Percentiles rank a stretch among this genome's conserved stretches.
Evolutionary conservation across 2,329 filamentous ascomycete species (phyloP).

Genomic region (Ophiocordyceps polyrhachis-furcata): DNA sequence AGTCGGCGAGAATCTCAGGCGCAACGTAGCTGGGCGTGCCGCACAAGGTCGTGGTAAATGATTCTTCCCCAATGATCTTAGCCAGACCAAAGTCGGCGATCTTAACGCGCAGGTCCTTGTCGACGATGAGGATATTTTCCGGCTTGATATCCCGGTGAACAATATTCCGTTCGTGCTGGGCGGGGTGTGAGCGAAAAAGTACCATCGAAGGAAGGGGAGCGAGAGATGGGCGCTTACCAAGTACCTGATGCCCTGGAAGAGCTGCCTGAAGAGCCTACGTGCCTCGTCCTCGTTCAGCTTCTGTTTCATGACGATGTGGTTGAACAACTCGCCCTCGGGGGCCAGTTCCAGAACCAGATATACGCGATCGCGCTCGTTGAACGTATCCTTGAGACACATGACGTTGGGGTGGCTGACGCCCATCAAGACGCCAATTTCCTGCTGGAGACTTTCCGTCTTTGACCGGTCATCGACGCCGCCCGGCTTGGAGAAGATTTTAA

Average conservation of each 20-base stretch:
- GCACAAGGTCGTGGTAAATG: conserved; percentile 89
- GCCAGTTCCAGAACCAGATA: conserved; percentile 86
- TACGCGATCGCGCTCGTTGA: conserved; percentile 76
- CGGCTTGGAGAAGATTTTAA: conserved; percentile 86
- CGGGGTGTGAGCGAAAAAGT: neutral
- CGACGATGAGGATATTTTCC: conserved; percentile 80
- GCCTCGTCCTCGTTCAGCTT: conserved; percentile 73
- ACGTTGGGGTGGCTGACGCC: conserved; percentile 90
- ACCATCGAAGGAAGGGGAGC: neutral
- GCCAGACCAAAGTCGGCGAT: conserved; percentile 91
- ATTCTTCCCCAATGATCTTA: conserved; percentile 97
- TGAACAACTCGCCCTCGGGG: conserved; percentile 86
- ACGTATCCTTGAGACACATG: conserved; percentile 85
- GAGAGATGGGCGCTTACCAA: conserved; percentile 38
- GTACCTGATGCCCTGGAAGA: conserved; percentile 91
- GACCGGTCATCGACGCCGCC: conserved; percentile 65
- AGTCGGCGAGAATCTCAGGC: conserved; percentile 79
- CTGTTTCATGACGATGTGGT: conserved; percentile 78
- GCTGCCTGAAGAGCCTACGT: conserved; percentile 71
- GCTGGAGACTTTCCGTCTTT: conserved; percentile 71
- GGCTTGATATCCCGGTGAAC: conserved; percentile 97
- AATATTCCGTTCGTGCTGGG: conserved; percentile 85
- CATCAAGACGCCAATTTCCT: conserved; percentile 94
- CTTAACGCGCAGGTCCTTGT: conserved; percentile 74
- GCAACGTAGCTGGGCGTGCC: conserved; percentile 97